These are phyloP conservation scores for Huiozyma sinensis DNA, from an alignment of 805 yeast genomes.

Conservation along the genomic window DNA sequence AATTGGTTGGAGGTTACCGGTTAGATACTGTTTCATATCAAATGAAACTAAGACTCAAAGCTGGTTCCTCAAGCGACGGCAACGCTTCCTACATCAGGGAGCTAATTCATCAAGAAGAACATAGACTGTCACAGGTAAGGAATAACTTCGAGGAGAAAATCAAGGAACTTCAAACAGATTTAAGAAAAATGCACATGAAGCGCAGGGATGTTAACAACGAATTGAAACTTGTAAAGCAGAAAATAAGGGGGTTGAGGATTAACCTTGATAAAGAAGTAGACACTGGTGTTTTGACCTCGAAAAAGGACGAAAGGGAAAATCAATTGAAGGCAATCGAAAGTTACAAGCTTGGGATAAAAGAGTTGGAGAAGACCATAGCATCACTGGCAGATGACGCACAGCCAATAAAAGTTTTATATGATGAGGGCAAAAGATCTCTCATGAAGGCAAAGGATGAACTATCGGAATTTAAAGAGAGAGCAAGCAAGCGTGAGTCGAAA, in stretches of 20 bases:
- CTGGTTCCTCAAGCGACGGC: slow-evolving; percentile 14
- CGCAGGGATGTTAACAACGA: slow-evolving; percentile 20
- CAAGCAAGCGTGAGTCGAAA: slow-evolving; percentile 8
- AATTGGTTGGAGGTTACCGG: slow-evolving; percentile 37
- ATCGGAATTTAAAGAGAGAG: slow-evolving; percentile 10
- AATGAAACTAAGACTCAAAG: slow-evolving; percentile 13
- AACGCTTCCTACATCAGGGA: slow-evolving; percentile 14
- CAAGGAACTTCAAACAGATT: slow-evolving; percentile 3
- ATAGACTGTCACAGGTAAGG: slow-evolving; percentile 22
- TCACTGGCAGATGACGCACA: slow-evolving; percentile 11
- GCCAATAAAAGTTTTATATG: slow-evolving; percentile 12
- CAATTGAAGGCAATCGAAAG: slow-evolving; percentile 18
- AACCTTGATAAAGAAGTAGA: slow-evolving; percentile 22
- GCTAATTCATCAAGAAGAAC: slow-evolving; percentile 11
- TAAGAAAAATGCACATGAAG: slow-evolving; percentile 18
- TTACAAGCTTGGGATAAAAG: slow-evolving; percentile 19
- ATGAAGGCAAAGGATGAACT: slow-evolving; percentile 7
- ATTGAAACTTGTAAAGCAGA: slow-evolving; percentile 20
- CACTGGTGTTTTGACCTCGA: slow-evolving; percentile 19
- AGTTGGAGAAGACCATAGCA: slow-evolving; percentile 14
- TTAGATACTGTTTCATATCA: slow-evolving; percentile 45
- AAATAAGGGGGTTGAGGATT: slow-evolving; percentile 16
- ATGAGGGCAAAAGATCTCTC: slow-evolving; percentile 8
- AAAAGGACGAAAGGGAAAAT: slow-evolving; percentile 14
- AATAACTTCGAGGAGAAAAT: slow-evolving; percentile 7